Evolutionary conservation across 306 rosid genomes (phyloP), one percentile per base, ranked within the genome.

Genomic region (Dicorynia guianensis): DNA sequence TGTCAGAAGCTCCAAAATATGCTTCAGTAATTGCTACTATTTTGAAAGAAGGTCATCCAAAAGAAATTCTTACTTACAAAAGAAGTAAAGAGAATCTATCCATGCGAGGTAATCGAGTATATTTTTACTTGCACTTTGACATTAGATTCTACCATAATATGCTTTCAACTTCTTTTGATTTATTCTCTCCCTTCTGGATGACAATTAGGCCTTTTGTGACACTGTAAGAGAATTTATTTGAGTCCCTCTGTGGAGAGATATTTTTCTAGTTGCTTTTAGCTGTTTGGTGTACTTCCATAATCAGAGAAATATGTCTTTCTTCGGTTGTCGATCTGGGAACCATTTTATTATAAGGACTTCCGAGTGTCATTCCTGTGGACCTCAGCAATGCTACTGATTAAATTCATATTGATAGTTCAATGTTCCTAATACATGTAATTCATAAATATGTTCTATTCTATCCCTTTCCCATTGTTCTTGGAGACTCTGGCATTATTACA

Each of bases 1-100:
- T 95, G 84, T 95, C 99, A 4, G 97, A 95, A 83, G 99, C 99
- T 86, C 96, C 99, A 54, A 74, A 92, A 70, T 95, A 90, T 82
- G 99, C 99, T 71, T 81, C 93, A 46, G 91, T 87, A 19, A 95
- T 95, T 85, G 93, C 97, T 69, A 79, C 72, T 72, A 93, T 95
- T 70, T 79, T 95, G 89, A 90, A 84, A 86, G 89, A 82, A 70
- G 82, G 64, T 53, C 83, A 79, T 57, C 54, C 87, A 40, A 67
- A 72, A 76, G 75, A 65, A 58, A 64, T 76, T 74, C 54, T 39
- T 78, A 25, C 74, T 14, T 66, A 1, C 25, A 79, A 64, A 79
- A 85, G 83, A 76, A 85, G 67, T 60, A 82, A 77, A 48, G 84
- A 66, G 71, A 95, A 90, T 79, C 84, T 88, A 61, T 90, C 99